Base-by-base conservation (phyloP, 805 yeast species). In the Monosporozyma solicola region DNA sequence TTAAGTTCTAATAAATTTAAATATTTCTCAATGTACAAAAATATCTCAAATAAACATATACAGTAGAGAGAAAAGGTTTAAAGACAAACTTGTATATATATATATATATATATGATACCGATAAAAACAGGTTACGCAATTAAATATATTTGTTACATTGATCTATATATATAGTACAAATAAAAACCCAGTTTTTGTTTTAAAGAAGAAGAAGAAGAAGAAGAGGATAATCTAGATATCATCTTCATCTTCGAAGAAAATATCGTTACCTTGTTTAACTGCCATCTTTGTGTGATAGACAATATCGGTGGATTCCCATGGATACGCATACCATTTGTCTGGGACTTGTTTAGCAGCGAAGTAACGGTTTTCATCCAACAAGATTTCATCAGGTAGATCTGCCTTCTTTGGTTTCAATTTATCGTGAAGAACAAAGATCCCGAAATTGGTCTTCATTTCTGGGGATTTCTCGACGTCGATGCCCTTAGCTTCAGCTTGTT, bases 281-380 rank as follows among this genome's bases (percentile, higher is more conserved):
- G 92, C 91, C 74, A 72, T 80, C 68, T 77, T 75, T 41, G 87
- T 84, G 61, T 86, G 94, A 66, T 72, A 74, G 25, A 83, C 89
- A 62, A 86, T 85, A 67, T 86, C 91, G 53, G 78, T 76, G 20
- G 85, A 78, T 67, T 86, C 94, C 95, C 95, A 86, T 47, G 95
- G 95, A 63, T 86, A 86, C 24, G 94, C 91, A 59, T 84, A 85
- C 95, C 95, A 86, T 54, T 76, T 75, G 63, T 87, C 94, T 37
- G 86, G 90, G 47, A 85, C 87, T 41, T 80, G 74, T 70, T 85
- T 79, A 20, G 89, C 90, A 51, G 85, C 90, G 59, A 84, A 80
- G 69, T 86, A 86, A 57, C 70, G 67, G 57, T 77, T 75, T 50
- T 79, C 80, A 50, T 79, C 75, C 45, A 79, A 72, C 72, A 80